Percentiles rank a stretch among this genome's conserved stretches.
Evolutionary conservation across 225 moss, liverwort and hornwort species (phyloP).

Genomic region (Thuidium tamariscinum): DNA sequence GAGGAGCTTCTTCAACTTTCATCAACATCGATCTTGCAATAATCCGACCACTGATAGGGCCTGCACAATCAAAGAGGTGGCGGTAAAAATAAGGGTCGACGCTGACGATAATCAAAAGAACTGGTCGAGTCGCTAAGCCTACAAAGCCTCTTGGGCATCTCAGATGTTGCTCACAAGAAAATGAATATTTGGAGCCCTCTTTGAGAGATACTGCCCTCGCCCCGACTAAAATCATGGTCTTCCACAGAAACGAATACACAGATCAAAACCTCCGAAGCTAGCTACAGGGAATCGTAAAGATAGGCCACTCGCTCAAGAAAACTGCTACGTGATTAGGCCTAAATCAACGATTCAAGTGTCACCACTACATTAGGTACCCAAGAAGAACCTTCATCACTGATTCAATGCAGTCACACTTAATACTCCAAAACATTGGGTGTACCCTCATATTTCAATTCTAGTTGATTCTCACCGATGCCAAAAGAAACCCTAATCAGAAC

Average conservation of each 20-base stretch:
- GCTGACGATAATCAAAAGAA: background rate
- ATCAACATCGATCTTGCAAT: slow-evolving; percentile 91
- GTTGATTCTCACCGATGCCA: background rate
- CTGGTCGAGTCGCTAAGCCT: background rate
- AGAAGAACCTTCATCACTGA: background rate
- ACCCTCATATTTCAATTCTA: background rate
- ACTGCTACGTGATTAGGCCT: background rate
- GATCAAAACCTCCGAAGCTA: background rate
- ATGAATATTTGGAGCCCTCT: background rate
- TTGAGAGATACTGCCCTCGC: background rate
- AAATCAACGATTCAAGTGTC: background rate
- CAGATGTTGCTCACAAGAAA: background rate
- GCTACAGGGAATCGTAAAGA: background rate
- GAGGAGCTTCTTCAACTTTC: slow-evolving; percentile 95
- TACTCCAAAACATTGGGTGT: background rate
- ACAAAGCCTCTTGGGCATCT: background rate
- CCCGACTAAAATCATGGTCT: background rate
- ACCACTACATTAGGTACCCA: background rate
- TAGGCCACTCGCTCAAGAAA: background rate
- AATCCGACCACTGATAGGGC: slow-evolving; percentile 92
- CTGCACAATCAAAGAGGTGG: slow-evolving; percentile 22
- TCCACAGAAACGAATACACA: background rate
- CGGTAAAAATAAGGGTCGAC: background rate
- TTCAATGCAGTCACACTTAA: background rate
- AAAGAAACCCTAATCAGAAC: slow-evolving; percentile 1